phyloP scores from a whole-genome alignment of 78 protist genomes.

The Chrysochromulina parva region DNA sequence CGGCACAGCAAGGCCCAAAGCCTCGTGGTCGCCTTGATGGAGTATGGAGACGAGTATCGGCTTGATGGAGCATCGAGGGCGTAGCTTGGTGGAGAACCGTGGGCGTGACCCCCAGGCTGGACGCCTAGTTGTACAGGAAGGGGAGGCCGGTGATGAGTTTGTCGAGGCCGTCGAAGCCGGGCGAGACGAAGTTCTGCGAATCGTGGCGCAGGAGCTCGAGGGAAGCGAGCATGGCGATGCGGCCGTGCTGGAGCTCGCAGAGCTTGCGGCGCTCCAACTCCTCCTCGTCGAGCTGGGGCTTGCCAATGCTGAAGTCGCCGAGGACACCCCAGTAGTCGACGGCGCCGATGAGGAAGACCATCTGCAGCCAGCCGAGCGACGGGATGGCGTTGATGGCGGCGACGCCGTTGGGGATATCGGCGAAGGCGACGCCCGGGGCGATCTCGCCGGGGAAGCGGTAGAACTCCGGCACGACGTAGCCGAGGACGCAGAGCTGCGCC shows the following conservation, averaged over 20 bases:
- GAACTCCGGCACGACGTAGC: constrained; percentile 9
- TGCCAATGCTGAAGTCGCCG: not conserved
- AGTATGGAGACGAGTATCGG: too few relatives aligned
- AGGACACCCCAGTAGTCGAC: constrained; percentile 3
- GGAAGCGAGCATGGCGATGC: constrained; percentile 5
- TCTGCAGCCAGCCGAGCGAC: constrained; percentile 5
- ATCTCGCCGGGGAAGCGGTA: constrained; percentile 23
- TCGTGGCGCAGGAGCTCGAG: constrained; percentile 27
- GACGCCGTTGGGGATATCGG: constrained; percentile 24
- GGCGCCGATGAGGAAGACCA: constrained; percentile 18
- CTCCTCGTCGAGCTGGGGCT: not conserved
- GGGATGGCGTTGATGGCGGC: constrained; percentile 10
- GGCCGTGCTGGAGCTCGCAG: constrained; percentile 16
- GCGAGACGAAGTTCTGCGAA: not conserved
- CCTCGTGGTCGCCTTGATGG: too few relatives aligned
- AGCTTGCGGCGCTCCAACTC: not conserved
- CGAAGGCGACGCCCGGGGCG: not conserved
- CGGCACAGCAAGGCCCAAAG: too few relatives aligned
- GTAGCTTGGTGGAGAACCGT: too few relatives aligned
- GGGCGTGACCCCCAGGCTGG: too few relatives aligned
- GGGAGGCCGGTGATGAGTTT: constrained; percentile 8
- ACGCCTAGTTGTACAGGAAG: not conserved
- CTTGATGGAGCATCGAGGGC: too few relatives aligned
- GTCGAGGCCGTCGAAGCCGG: constrained; percentile 23
- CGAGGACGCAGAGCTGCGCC: not conserved